Conservation (phyloP, 345 rosid species). For the Arabis alpina region DNA sequence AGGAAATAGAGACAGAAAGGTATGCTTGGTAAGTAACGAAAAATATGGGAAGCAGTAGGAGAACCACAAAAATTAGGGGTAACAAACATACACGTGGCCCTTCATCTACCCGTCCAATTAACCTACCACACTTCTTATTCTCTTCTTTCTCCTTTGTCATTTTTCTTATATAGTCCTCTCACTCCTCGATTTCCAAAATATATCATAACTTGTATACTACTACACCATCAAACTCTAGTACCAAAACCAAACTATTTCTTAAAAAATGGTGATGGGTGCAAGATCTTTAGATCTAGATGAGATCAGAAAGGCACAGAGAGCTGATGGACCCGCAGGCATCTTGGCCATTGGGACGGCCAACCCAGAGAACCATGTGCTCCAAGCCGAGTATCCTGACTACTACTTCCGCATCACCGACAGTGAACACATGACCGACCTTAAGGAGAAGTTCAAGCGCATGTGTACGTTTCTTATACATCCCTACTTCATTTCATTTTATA, state of each 20-base stretch:
- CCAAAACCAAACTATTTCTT: not conserved
- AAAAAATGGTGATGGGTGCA: slow-evolving; percentile 32
- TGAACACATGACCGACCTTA: slow-evolving; percentile 76
- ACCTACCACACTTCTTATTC: slow-evolving; percentile 48
- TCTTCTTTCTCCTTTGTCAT: not conserved
- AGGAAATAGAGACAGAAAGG: too few species aligned
- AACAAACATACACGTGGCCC: slow-evolving; percentile 48
- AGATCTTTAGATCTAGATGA: slow-evolving; percentile 45
- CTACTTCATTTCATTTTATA: not conserved
- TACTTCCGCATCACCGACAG: slow-evolving; percentile 73
- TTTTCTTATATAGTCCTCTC: slow-evolving; percentile 27
- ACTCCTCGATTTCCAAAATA: slow-evolving; percentile 3
- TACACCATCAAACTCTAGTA: slow-evolving; percentile 9
- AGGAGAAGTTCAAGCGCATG: slow-evolving; percentile 74
- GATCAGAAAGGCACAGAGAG: slow-evolving; percentile 64
- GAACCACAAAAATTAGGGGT: slow-evolving; percentile 37
- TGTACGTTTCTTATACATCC: slow-evolving; percentile 45
- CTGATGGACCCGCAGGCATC: slow-evolving; percentile 62
- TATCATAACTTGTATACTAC: slow-evolving; percentile 4
- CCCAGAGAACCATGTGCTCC: slow-evolving; percentile 55
- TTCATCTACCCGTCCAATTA: slow-evolving; percentile 53
- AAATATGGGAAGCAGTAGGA: slow-evolving; percentile 26
- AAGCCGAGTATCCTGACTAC: slow-evolving; percentile 67
- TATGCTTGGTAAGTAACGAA: slow-evolving; percentile 40
- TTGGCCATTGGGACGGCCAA: slow-evolving; percentile 74